Percentiles rank a stretch among this genome's conserved stretches.
These are phyloP conservation scores for Monosporascus cannonballus DNA, from an alignment of 2,329 filamentous ascomycete species.

Conservation along the genomic window DNA sequence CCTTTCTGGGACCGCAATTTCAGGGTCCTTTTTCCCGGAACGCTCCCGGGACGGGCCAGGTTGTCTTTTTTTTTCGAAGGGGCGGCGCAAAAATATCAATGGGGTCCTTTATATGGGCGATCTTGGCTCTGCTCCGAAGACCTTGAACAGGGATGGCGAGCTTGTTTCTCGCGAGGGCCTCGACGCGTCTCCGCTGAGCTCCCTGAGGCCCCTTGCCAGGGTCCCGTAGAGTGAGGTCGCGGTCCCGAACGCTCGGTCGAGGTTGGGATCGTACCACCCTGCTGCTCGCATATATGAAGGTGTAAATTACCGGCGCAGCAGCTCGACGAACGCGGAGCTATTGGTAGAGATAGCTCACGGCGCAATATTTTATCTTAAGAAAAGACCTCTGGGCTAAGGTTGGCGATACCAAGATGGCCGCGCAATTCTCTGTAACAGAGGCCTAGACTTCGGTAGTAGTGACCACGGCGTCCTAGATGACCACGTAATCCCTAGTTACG, in stretches of 20 bases:
- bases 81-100: background rate
- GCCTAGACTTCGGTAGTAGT: too few relatives aligned
- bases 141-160: background rate
- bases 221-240: background rate
- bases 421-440: too few relatives aligned
- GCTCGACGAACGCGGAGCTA: background rate
- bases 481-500: too few relatives aligned
- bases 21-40: background rate
- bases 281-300: background rate
- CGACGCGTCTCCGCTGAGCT: background rate
- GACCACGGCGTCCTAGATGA: too few relatives aligned
- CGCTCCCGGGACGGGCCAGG: background rate
- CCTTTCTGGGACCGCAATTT: conserved; percentile 9
- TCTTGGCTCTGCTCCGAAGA: background rate
- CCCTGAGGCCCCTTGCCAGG: background rate
- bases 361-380: too few relatives aligned
- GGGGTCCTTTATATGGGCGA: background rate
- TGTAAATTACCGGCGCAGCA: background rate
- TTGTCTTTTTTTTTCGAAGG: background rate
- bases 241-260: background rate
- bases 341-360: too few relatives aligned
- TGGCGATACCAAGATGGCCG: too few relatives aligned
- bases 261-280: background rate
- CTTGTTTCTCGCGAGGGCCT: background rate
- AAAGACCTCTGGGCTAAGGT: too few relatives aligned